Percentiles rank a stretch among this genome's conserved stretches.
These are phyloP conservation scores for Neurospora sp. DNA, from an alignment of 495 filamentous ascomycete genomes.

Conservation along the genomic window DNA sequence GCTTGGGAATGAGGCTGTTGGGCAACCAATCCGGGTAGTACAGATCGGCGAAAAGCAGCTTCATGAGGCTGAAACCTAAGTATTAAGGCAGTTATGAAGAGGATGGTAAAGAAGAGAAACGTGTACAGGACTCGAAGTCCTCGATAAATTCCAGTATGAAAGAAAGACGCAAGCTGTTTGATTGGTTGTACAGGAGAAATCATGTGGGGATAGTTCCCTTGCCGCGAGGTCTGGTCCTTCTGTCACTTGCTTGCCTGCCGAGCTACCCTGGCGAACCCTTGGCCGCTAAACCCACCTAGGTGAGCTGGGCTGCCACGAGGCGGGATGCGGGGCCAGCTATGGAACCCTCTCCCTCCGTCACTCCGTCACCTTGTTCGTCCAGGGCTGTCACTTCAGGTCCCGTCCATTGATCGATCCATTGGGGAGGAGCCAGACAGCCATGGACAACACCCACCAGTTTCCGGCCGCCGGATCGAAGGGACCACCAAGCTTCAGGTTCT, in stretches of 20 bases:
- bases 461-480: background rate
- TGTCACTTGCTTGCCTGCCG: background rate
- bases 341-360: background rate
- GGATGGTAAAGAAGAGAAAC: background rate
- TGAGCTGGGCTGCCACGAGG: background rate
- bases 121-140: background rate
- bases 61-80: background rate
- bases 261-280: background rate
- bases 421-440: background rate
- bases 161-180: background rate
- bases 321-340: background rate
- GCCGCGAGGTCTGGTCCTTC: background rate
- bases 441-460: background rate
- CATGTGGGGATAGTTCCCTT: background rate
- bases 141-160: background rate
- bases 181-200: background rate
- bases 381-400: background rate
- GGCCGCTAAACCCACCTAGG: background rate
- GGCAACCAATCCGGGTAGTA: background rate
- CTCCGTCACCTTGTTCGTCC: background rate
- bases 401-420: background rate
- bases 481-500: background rate
- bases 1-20: background rate
- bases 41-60: background rate
- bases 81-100: background rate